A percentile compares a stretch with the other conserved stretches of the same genome.
Conservation (phyloP, 192 early-diverging fungal species). For the Podila minutissima region DNA sequence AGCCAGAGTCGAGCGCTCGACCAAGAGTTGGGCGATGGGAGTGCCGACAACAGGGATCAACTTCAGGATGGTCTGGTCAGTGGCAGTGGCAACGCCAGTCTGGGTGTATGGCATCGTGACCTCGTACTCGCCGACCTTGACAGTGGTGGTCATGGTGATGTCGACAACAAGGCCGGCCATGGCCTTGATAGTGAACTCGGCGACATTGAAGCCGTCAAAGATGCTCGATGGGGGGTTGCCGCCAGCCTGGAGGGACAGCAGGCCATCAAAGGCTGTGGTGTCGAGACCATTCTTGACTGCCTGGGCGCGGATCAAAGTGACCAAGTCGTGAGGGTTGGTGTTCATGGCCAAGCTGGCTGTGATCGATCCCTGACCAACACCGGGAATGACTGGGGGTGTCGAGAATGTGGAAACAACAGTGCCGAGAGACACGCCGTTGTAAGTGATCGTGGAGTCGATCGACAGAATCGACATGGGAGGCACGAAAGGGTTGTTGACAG, state of each 20-base stretch:
- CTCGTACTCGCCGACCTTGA: constrained; percentile 55
- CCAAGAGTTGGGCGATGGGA: constrained; percentile 57
- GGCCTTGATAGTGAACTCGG: constrained; percentile 45
- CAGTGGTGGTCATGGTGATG: constrained; percentile 40
- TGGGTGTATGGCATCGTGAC: constrained; percentile 46
- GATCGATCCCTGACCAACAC: constrained; percentile 29
- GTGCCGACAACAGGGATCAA: constrained; percentile 57
- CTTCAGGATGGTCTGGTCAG: constrained; percentile 47
- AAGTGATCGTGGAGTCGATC: constrained; percentile 47
- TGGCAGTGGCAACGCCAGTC: constrained; percentile 35
- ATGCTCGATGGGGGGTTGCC: constrained; percentile 21
- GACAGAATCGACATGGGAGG: constrained; percentile 51
- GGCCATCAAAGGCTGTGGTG: constrained; percentile 48
- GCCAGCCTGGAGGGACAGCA: constrained; percentile 39
- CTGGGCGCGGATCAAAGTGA: constrained; percentile 45
- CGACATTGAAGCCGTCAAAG: constrained; percentile 52
- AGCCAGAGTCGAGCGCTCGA: constrained; percentile 28
- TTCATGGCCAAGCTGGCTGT: constrained; percentile 54
- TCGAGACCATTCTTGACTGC: constrained; percentile 47
- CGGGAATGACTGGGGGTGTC: constrained; percentile 43
- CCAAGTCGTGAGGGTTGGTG: constrained; percentile 52
- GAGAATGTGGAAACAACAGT: constrained; percentile 51
- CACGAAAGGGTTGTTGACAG: constrained; percentile 59
- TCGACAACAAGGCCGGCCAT: constrained; percentile 50
- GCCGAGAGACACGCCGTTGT: constrained; percentile 46